These are phyloP conservation scores for Cyanidioschyzon merolae DNA, from an alignment of 23 red algal species.

Conservation along the genomic window DNA sequence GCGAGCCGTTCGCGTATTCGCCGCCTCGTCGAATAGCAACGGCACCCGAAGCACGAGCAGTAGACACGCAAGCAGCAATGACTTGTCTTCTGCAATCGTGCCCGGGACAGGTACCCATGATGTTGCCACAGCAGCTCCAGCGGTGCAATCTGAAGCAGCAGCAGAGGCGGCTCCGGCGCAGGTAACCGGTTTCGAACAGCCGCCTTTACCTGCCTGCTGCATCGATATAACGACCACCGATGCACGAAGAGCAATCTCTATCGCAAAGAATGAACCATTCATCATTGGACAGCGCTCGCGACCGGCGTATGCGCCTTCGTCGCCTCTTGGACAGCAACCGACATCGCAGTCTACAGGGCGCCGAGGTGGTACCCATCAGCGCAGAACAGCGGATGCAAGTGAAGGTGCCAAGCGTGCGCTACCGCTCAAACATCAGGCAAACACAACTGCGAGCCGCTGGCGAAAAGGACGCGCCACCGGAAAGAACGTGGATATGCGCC, in stretches of 20 bases:
- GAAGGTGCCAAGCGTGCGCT: too few species aligned
- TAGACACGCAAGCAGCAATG: slow-evolving; percentile 1
- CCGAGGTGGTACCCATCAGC: too few species aligned
- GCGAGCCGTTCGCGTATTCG: not conserved
- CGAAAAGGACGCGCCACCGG: too few species aligned
- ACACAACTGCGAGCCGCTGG: too few species aligned
- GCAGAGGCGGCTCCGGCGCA: not conserved
- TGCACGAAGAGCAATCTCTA: not conserved
- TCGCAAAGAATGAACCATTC: not conserved
- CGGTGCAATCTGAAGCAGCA: not conserved
- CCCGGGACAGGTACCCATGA: not conserved
- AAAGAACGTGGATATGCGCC: too few species aligned
- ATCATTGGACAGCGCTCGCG: not conserved
- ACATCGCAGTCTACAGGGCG: too few species aligned
- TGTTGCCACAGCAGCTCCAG: not conserved
- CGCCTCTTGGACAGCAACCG: too few species aligned
- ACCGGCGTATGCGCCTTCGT: not conserved
- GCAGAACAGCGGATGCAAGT: too few species aligned
- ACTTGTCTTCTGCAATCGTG: not conserved
- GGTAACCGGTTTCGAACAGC: not conserved
- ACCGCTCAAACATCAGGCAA: too few species aligned
- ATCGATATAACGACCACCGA: not conserved
- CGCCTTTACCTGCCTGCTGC: not conserved
- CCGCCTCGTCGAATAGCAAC: not conserved
- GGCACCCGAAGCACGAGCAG: not conserved